Evolutionary conservation across 2,329 filamentous ascomycete genomes (phyloP), one percentile per base, ranked within the genome.

Genomic region (Penicillium sp.): DNA sequence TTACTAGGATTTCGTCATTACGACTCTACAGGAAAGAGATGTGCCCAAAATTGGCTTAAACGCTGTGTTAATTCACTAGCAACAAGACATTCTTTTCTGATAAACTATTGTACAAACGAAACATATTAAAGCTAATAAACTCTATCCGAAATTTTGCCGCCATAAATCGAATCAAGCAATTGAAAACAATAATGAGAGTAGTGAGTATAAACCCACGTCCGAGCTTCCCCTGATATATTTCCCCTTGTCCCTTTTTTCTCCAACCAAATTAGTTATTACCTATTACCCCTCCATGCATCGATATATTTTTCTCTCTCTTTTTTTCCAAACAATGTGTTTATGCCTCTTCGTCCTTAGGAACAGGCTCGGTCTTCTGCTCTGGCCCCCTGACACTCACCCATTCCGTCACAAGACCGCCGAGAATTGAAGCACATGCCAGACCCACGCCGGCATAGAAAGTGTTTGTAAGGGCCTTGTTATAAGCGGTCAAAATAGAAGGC

Each of bases 291-390:
- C 3, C 16, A 14, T 18, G 35, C 14, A 40, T 40, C 7, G 35
- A n/a, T 16, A 18, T 18, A n/a, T 40, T n/a, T n/a, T 2, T 11
- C 16, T 20, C 20, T 21, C 5, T 21, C 9, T 43, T 23, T 6
- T 18, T 18, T 9, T 2, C 40, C 9, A 35, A 20, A 20, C 20
- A 18, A 43, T 12, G 5, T 3, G 26, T 6, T 18, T 20, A 52
- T 43, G 40, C 49, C 18, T 57, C 33, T 30, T 24, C 43, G 26
- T 48, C 28, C 35, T 57, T 35, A 5, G 26, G 21, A 12, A 52
- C 63, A 16, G 63, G 47, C 8, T 53, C 35, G 40, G 62, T 50
- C 12, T 67, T 63, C 40, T 67, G 42, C 28, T 35, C 45, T 24
- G 38, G 43, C 35, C 47, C 40, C 21, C 50, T 59, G 7, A 59